Base-by-base conservation (phyloP, 805 yeast species). In the Starmerella sp. region DNA sequence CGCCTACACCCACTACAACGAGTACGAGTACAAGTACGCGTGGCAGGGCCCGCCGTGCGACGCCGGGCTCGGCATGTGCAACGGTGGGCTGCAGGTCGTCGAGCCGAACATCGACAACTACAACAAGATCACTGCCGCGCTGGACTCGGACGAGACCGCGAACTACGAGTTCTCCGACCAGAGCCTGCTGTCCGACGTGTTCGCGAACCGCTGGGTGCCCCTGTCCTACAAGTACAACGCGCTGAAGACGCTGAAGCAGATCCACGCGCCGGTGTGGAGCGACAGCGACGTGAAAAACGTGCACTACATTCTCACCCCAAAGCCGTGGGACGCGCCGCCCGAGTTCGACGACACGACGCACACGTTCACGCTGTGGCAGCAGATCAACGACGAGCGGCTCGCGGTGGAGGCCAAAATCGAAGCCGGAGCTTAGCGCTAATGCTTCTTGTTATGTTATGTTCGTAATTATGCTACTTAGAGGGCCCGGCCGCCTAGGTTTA, bases 141-240 rank as follows among this genome's bases (percentile, higher is more conserved):
- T 80, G 54, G 65, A 69, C 44, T 71, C 76, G 1, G 61, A 62
- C 6, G 66, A 66, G 50, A 74, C 77, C 9, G 58, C 66, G 28
- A 64, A 60, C 55, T 80, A 80, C 63, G 75, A 73, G 46, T 80
- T 80, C 64, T 81, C 83, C 2, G 84, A 80, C 66, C 84, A 80
- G 66, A 76, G 78, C 6, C 64, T 80, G 47, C 65, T 80, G 15
- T 72, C 79, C 4, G 84, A 80, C 60, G 77, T 80, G 30, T 80
- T 80, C 59, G 64, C 69, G 45, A 71, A 67, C 42, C 59, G 70
- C 22, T 80, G 84, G 84, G 62, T 77, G 7, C 74, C 79, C 9
- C 63, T 80, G 44, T 73, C 80, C 4, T 78, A 74, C 66, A 73
- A 70, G 57, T 80, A 80, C 66, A 80, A 80, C 59, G 77, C 80